Evolutionary conservation across 139 green algal genomes (phyloP).

Genomic region (Axilococcus clingmanii): DNA sequence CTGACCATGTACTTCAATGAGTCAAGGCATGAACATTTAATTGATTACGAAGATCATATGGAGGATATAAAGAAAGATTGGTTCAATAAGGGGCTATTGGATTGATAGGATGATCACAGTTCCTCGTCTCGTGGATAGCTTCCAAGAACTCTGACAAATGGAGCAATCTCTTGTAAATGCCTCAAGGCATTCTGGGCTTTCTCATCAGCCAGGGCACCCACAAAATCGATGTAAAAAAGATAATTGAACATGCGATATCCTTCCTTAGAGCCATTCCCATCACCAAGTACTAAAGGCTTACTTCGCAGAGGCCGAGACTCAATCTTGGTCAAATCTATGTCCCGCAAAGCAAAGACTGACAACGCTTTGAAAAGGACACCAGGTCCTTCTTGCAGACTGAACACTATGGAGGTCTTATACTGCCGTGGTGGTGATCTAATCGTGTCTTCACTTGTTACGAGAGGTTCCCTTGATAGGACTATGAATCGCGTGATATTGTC

Average conservation of each 20-base stretch:
- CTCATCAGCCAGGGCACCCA: slow-evolving; percentile 68
- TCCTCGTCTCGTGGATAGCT: slow-evolving; percentile 73
- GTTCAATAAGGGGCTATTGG: slow-evolving; percentile 17
- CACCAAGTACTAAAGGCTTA: slow-evolving; percentile 21
- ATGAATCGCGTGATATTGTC: slow-evolving; percentile 95
- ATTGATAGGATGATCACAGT: not conserved
- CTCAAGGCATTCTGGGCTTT: slow-evolving; percentile 82
- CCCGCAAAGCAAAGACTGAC: slow-evolving; percentile 87
- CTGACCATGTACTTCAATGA: slow-evolving; percentile 9
- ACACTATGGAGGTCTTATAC: slow-evolving; percentile 90
- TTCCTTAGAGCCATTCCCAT: not conserved
- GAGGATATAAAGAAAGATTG: slow-evolving; percentile 24
- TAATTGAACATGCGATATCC: slow-evolving; percentile 74
- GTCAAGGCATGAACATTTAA: slow-evolving; percentile 17
- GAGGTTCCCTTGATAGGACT: slow-evolving; percentile 81
- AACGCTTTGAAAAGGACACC: slow-evolving; percentile 96
- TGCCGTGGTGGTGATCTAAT: slow-evolving; percentile 20
- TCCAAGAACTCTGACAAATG: slow-evolving; percentile 89
- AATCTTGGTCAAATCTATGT: slow-evolving; percentile 97
- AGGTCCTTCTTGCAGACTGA: slow-evolving; percentile 68
- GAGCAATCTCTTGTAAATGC: slow-evolving; percentile 83
- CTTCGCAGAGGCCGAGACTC: slow-evolving; percentile 78
- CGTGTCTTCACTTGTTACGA: slow-evolving; percentile 24
- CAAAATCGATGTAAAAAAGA: slow-evolving; percentile 96
- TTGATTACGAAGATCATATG: slow-evolving; percentile 47